These are phyloP conservation scores for Punica granatum DNA, from an alignment of 345 rosid genomes.

Conservation along the genomic window DNA sequence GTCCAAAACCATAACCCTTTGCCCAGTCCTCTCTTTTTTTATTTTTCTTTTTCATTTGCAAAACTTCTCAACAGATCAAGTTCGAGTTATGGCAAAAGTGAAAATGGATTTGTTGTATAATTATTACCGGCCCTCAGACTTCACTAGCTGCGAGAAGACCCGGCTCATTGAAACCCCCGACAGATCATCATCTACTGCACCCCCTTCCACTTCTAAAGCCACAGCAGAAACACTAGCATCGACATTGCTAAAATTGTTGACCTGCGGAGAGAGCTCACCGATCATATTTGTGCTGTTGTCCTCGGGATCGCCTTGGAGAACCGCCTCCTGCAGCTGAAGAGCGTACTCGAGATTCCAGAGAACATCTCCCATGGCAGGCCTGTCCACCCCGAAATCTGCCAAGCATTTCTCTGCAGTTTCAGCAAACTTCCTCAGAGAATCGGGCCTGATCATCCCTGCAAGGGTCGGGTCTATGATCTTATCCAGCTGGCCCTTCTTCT, in stretches of 20 bases:
- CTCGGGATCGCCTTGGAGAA: conserved; percentile 5
- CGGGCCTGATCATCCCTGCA: conserved; percentile 6
- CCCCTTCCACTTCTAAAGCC: neutral
- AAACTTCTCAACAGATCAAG: neutral
- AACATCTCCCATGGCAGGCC: conserved; percentile 9
- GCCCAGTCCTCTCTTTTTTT: neutral
- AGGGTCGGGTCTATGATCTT: conserved; percentile 8
- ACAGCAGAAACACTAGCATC: conserved; percentile 4
- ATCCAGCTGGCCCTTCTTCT: conserved; percentile 10
- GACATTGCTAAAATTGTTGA: conserved; percentile 3
- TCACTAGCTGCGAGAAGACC: conserved; percentile 9
- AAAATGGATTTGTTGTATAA: neutral
- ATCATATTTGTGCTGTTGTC: conserved; percentile 9
- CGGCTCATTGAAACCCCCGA: conserved; percentile 8
- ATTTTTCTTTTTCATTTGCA: too few species aligned
- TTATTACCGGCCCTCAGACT: conserved; percentile 5
- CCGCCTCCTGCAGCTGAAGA: conserved; percentile 7
- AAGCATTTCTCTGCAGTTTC: conserved; percentile 9
- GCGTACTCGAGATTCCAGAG: conserved; percentile 8
- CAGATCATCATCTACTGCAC: neutral
- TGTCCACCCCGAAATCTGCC: conserved; percentile 3
- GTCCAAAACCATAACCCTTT: neutral
- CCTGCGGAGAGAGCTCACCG: conserved; percentile 4
- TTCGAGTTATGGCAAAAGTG: neutral
- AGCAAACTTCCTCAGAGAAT: conserved; percentile 5